Evolutionary conservation across 208 protist genomes (phyloP), one percentile per base, ranked within the genome.

Genomic region (Phytomonas sp.): DNA sequence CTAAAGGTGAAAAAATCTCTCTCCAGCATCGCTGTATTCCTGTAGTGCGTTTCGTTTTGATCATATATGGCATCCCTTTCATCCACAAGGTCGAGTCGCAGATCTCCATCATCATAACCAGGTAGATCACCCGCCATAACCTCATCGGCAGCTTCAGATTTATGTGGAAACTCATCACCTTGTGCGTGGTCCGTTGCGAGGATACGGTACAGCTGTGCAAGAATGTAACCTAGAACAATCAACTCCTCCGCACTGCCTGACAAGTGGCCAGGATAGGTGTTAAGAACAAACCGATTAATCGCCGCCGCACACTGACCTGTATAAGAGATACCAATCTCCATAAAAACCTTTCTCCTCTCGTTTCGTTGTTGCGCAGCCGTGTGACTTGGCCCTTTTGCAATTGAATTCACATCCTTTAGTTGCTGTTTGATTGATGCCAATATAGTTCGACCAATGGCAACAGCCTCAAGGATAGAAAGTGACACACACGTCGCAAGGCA

Each of bases 121-220:
- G 6, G 20, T 56, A 26, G 17, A 56, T 56, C 46, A 56, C 20
- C 9, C 13, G 13, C 46, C 20, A 56, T 17, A 56, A 17, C 46
- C 46, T 56, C 46, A 23, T 56, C 17, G 23, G 46, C 20, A 7
- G 26, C 20, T 56, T 20, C 46, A 26, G 46, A 56, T 56, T 56
- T 56, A 56, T 56, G 46, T 26, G 11, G 46, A 56, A 56, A 1
- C 46, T 56, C 46, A 56, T 26, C 46, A 56, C 46, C 23, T 17
- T 26, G 46, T 23, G 20, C 61, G 7, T 33, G 32, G 23, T 6
- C 9, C 23, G 61, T 33, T 4, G 32, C 15, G 17, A 64, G 9
- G 32, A 40, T 23, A 33, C 61, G 28, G 23, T 64, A 37, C 37
- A 81, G 40, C 37, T 77, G 77, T 56, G 63, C 67, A 34, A 81